Percentiles rank a stretch among this genome's conserved stretches.
phyloP scores from a whole-genome alignment of 2,329 filamentous ascomycete genomes.

The Aspergillus sp. region DNA sequence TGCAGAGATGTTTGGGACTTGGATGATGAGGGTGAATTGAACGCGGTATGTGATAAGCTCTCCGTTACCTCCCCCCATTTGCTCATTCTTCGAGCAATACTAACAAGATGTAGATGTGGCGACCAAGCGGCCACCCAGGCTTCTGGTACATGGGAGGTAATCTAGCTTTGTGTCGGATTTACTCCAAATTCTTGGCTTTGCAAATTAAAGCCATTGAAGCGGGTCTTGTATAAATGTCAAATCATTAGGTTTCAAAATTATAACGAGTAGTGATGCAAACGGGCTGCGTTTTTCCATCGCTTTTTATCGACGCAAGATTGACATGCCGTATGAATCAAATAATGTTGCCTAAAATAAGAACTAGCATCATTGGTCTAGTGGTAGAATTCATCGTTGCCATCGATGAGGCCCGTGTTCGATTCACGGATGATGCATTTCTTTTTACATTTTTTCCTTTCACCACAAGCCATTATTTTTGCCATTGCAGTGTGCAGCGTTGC shows the following conservation, averaged over 20 bases:
- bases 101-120: constrained; percentile 40
- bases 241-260: too few relatives aligned
- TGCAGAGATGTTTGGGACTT: constrained; percentile 59
- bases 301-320: too few relatives aligned
- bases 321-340: too few relatives aligned
- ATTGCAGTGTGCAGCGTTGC: too few relatives aligned
- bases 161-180: constrained; percentile 58
- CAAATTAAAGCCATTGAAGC: constrained; percentile 46
- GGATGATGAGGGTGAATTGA: constrained; percentile 51
- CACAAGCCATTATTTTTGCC: too few relatives aligned
- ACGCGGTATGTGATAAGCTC: constrained; percentile 31
- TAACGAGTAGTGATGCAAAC: too few relatives aligned
- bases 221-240: constrained; percentile 23
- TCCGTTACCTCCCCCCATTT: background rate
- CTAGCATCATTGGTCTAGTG: constrained; percentile 41
- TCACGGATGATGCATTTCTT: constrained; percentile 39
- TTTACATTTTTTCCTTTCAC: constrained; percentile 2
- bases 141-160: constrained; percentile 67
- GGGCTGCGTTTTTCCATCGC: too few relatives aligned
- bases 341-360: too few relatives aligned
- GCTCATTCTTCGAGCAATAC: background rate
- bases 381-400: constrained; percentile 44
- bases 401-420: constrained; percentile 45
- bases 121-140: constrained; percentile 56
- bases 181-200: constrained; percentile 49